Base-by-base conservation (phyloP, 495 filamentous ascomycete genomes). In the Aspergillus nanangensis region DNA sequence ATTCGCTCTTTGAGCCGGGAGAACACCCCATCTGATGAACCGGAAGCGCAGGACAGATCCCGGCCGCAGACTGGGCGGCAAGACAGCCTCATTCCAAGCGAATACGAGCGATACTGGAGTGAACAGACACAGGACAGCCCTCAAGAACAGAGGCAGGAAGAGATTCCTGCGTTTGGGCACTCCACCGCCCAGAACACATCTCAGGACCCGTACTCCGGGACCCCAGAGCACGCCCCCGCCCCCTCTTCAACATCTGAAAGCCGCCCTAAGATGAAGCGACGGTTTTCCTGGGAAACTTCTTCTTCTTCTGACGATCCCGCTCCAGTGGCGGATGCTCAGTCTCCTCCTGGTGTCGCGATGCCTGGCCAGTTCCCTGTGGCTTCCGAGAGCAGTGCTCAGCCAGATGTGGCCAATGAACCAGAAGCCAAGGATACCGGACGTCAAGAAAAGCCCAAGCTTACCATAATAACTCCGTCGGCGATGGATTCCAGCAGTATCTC, bases 1-100 rank as follows among this genome's bases (percentile, higher is more conserved):
- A 86, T 90, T 20, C 80, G 78, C 27, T 86, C 81, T n/a, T 63
- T 93, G 10, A 89, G 77, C 52, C 76, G 80, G 8, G 60, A 72
- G 39, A 59, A 59, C 40, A 62, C 55, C 1, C 60, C 62, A 5
- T 65, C 68, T 3, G 56, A 72, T 7, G 61, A 64, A 21, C 64
- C 55, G 1, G 63, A 66, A 7, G 39, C 51, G 15, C 23, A 43
- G 14, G 36, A 38, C 9, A 50, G 33, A 1, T 49, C 50, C 10
- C 60, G 57, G 18, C 41, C 62, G 11, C 56, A 62, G 36, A 51
- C 55, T 14, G 49, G 37, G 36, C 52, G 42, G 41, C 69, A 75
- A 38, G 77, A 75, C 36, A 72, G 71, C 4, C 71, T 76, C 21
- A 60, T 82, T 20, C 80, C 79, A 1, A 66, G 62, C 21, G 78